Base-by-base conservation (phyloP, 2,329 filamentous ascomycete genomes). In the Metarhizium sp. region DNA sequence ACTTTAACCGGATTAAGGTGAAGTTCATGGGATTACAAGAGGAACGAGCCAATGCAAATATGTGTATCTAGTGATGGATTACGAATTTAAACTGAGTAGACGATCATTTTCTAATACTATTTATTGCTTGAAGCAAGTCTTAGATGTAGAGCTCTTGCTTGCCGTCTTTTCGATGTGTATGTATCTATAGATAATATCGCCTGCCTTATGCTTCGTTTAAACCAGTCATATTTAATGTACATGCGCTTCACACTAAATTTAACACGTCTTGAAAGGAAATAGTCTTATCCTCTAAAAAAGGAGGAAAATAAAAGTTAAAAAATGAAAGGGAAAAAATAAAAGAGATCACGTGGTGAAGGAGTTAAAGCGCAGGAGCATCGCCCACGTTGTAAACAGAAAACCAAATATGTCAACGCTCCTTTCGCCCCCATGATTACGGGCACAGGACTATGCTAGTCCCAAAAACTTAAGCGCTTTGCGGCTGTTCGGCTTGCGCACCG, bases 391-490 rank as follows among this genome's bases (percentile, higher is more conserved):
- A 8, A 29, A 20, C 18, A 18, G 45, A 14, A 14, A 10, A 3
- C 8, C 11, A 11, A 48, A 6, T 25, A 20, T 14, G 20, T 29
- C 7, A 14, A 8, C 4, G 25, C 25, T 48, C 45, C 14, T 8
- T 18, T 29, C 45, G 11, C 13, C 4, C 25, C 14, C 20, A n/a
- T 14, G 25, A 29, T 30, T 13, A 5, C 4, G 18, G 13, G 10
- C 45, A n/a, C 25, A n/a, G 25, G n/a, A 45, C 62, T 61, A 76
- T 11, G 73, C 72, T 48, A 80, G 64, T 0, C 78, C 78, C 1
- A 81, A 68, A 62, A 79, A 80, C 63, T 78, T 80, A 53, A 80
- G 70, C 6, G 78, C 78, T 63, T 81, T 81, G 7, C 73, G 71
- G 51, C 71, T 78, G 55, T 73, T 76, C 2, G 69, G 72, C 63